Percentiles rank a stretch among this genome's conserved stretches.
Conservation (phyloP, 768 basidiomycete species). For the Grammothele lineata region DNA sequence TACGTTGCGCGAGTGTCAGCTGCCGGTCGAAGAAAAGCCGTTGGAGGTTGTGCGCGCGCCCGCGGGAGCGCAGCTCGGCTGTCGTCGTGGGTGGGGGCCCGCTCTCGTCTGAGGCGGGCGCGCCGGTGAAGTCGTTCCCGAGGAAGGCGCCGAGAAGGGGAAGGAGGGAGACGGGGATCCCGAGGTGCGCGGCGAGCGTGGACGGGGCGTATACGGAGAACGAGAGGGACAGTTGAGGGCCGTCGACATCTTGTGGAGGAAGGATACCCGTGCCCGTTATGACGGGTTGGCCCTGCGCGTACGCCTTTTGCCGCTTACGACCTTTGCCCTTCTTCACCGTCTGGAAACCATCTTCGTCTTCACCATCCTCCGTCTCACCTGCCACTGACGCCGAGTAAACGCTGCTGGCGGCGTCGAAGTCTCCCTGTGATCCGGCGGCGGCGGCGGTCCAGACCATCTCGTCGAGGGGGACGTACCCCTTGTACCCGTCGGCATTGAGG, state of each 20-base stretch:
- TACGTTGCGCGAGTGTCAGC: slow-evolving; percentile 56
- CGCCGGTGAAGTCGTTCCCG: slow-evolving; percentile 75
- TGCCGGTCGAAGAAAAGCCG: slow-evolving; percentile 64
- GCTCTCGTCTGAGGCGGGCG: slow-evolving; percentile 15
- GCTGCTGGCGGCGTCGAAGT: slow-evolving; percentile 6
- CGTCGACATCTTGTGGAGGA: slow-evolving; percentile 39
- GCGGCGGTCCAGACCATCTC: slow-evolving; percentile 63
- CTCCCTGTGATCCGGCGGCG: slow-evolving; percentile 13
- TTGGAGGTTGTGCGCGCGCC: slow-evolving; percentile 31
- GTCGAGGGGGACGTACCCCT: slow-evolving; percentile 71
- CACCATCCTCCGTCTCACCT: slow-evolving; percentile 26
- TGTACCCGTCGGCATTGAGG: slow-evolving; percentile 70
- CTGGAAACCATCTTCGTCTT: slow-evolving; percentile 54
- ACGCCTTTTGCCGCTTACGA: slow-evolving; percentile 22
- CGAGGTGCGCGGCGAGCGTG: slow-evolving; percentile 57
- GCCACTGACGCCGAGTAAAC: slow-evolving; percentile 13
- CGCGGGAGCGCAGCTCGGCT: slow-evolving; percentile 39
- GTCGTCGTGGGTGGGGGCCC: slow-evolving; percentile 23
- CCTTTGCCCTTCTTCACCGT: slow-evolving; percentile 50
- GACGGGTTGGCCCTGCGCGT: not conserved
- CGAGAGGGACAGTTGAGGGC: slow-evolving; percentile 45
- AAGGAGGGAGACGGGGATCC: slow-evolving; percentile 65
- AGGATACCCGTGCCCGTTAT: slow-evolving; percentile 34
- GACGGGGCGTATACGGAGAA: slow-evolving; percentile 59
- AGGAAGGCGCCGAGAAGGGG: slow-evolving; percentile 76